Percentiles rank a stretch among this genome's conserved stretches.
phyloP scores from a whole-genome alignment of 139 green algal species.

The Picochlorum sp. region DNA sequence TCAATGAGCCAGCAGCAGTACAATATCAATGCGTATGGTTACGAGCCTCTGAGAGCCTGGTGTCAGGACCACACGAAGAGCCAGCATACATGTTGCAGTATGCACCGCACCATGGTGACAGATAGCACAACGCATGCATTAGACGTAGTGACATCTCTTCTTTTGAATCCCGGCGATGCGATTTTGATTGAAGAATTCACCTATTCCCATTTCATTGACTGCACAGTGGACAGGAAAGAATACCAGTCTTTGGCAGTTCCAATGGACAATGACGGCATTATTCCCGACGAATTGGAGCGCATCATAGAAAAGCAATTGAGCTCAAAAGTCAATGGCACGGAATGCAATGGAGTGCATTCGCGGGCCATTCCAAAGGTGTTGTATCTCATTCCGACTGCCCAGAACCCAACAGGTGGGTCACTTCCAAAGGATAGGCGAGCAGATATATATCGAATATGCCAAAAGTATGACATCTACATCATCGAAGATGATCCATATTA shows the following conservation, averaged over 20 bases:
- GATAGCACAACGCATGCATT: constrained; percentile 28
- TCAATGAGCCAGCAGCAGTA: constrained; percentile 35
- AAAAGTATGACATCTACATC: constrained; percentile 29
- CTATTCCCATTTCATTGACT: constrained; percentile 56
- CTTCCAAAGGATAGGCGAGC: constrained; percentile 36
- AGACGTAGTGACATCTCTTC: constrained; percentile 32
- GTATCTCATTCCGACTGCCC: constrained; percentile 65
- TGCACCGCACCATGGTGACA: constrained; percentile 31
- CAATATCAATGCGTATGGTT: constrained; percentile 29
- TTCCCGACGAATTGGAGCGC: constrained; percentile 30
- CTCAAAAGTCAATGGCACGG: background rate
- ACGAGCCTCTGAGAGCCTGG: constrained; percentile 25
- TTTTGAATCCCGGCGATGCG: constrained; percentile 44
- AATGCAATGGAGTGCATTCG: background rate
- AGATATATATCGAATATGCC: constrained; percentile 53
- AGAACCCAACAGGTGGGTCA: constrained; percentile 63
- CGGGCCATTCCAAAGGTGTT: constrained; percentile 26
- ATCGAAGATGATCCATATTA: constrained; percentile 83
- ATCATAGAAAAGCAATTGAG: constrained; percentile 6
- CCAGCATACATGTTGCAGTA: constrained; percentile 11
- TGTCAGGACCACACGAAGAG: constrained; percentile 11
- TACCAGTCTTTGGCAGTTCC: constrained; percentile 27
- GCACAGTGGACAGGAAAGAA: constrained; percentile 42
- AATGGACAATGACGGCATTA: constrained; percentile 52
- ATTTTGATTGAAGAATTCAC: constrained; percentile 61